Conservation (phyloP, 2,329 filamentous ascomycete species). For the Fusarium fujikuroi region DNA sequence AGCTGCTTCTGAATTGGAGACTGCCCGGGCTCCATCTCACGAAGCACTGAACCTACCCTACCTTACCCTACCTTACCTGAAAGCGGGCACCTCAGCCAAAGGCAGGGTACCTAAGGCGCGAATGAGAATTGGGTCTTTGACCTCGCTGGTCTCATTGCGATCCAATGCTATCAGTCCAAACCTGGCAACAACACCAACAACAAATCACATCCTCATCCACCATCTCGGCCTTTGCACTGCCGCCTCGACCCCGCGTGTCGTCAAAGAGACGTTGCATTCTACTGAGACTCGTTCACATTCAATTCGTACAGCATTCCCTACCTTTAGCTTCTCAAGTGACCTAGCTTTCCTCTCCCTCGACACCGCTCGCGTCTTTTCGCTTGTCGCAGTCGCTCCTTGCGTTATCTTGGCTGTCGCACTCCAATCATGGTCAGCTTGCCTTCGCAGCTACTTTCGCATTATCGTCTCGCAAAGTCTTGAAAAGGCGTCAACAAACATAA, state of each 20-base stretch:
- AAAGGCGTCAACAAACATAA: constrained; percentile 19
- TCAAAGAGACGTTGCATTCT: constrained; percentile 22
- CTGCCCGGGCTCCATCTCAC: constrained; percentile 18
- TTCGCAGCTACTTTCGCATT: constrained; percentile 45
- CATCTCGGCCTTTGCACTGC: constrained; percentile 18
- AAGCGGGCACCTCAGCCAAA: constrained; percentile 20
- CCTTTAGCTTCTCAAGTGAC: constrained; percentile 15
- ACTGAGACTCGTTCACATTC: background rate
- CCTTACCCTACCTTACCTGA: background rate
- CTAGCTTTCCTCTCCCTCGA: constrained; percentile 29
- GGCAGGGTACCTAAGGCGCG: constrained; percentile 29
- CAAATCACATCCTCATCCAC: constrained; percentile 22
- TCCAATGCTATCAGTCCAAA: constrained; percentile 35
- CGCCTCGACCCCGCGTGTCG: constrained; percentile 28
- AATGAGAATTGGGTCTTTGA: constrained; percentile 39
- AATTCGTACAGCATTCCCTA: background rate
- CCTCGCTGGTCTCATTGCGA: constrained; percentile 36
- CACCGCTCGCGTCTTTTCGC: constrained; percentile 44
- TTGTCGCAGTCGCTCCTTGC: constrained; percentile 40
- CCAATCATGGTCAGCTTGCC: constrained; percentile 49
- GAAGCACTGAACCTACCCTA: background rate
- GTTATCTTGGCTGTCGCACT: constrained; percentile 37
- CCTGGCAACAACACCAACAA: constrained; percentile 37
- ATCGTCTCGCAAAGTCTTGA: constrained; percentile 49
- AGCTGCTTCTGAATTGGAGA: constrained; percentile 13